These are phyloP conservation scores for Geotrichum fermentans DNA, from an alignment of 1,139 yeast genomes.

Conservation along the genomic window DNA sequence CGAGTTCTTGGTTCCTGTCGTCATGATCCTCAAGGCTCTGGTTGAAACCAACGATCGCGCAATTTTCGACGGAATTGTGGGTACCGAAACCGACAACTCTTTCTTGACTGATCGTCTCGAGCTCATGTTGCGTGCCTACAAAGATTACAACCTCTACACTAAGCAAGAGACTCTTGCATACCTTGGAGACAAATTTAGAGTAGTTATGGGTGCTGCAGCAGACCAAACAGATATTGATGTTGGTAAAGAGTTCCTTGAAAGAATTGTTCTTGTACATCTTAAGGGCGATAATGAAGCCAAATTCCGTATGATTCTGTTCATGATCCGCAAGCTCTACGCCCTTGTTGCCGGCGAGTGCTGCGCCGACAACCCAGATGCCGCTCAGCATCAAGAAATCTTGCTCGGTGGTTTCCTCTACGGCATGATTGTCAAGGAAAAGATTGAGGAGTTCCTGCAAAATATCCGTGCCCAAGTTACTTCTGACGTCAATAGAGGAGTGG, in stretches of 20 bases:
- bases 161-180: slow-evolving; percentile 87
- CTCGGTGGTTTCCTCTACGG: slow-evolving; percentile 96
- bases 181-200: slow-evolving; percentile 92
- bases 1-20: slow-evolving; percentile 88
- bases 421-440: slow-evolving; percentile 92
- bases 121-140: slow-evolving; percentile 80
- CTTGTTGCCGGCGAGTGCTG: slow-evolving; percentile 95
- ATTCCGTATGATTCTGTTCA: slow-evolving; percentile 79
- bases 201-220: slow-evolving; percentile 84
- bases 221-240: slow-evolving; percentile 86
- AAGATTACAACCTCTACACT: slow-evolving; percentile 69
- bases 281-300: slow-evolving; percentile 58
- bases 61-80: slow-evolving; percentile 92
- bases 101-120: slow-evolving; percentile 98
- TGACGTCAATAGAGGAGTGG: slow-evolving; percentile 75
- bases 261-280: slow-evolving; percentile 88
- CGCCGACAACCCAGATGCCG: slow-evolving; percentile 98
- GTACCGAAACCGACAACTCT: slow-evolving; percentile 78
- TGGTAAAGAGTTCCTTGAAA: slow-evolving; percentile 74
- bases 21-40: slow-evolving; percentile 87
- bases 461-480: slow-evolving; percentile 70
- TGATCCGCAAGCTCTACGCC: slow-evolving; percentile 92
- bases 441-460: slow-evolving; percentile 81
- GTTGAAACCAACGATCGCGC: slow-evolving; percentile 89
- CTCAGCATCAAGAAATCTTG: slow-evolving; percentile 95